Conservation (phyloP, 2,329 filamentous ascomycete species). For the Arachnomyces sp. region DNA sequence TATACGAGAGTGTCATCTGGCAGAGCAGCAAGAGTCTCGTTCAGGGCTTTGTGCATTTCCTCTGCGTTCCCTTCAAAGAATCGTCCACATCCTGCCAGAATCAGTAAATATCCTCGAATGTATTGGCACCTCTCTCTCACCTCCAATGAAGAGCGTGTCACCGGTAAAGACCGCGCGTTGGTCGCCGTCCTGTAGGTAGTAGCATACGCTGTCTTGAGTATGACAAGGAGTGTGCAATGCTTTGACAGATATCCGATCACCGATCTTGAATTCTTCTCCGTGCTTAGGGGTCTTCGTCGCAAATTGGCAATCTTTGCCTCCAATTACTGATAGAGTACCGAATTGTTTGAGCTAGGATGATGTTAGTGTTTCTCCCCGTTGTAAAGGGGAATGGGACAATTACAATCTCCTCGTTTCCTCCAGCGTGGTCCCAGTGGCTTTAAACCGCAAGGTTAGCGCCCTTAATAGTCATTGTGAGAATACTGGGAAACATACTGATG, state of each 20-base stretch:
- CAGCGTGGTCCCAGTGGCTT: slow-evolving; percentile 93
- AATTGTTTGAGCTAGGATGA: slow-evolving; percentile 47
- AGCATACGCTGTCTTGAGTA: slow-evolving; percentile 98
- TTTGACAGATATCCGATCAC: slow-evolving; percentile 69
- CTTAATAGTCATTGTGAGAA: neutral
- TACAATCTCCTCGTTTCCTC: slow-evolving; percentile 80
- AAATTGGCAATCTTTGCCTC: slow-evolving; percentile 74
- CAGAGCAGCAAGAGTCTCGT: slow-evolving; percentile 69
- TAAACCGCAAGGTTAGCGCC: too few species aligned
- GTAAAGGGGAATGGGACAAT: slow-evolving; percentile 15
- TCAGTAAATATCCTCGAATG: neutral
- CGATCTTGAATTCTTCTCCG: slow-evolving; percentile 72
- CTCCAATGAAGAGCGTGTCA: slow-evolving; percentile 91
- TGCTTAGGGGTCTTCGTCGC: slow-evolving; percentile 72
- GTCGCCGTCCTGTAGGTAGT: slow-evolving; percentile 70
- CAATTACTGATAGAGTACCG: slow-evolving; percentile 66
- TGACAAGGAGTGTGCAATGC: slow-evolving; percentile 95
- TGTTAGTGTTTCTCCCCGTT: slow-evolving; percentile 4
- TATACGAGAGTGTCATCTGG: slow-evolving; percentile 91
- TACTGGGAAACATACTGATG: slow-evolving; percentile 65
- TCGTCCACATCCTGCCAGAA: slow-evolving; percentile 66
- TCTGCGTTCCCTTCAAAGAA: slow-evolving; percentile 89
- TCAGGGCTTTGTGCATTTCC: slow-evolving; percentile 91
- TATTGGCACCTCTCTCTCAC: slow-evolving; percentile 37
- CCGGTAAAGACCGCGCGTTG: slow-evolving; percentile 83